A percentile compares a stretch with the other conserved stretches of the same genome.
phyloP scores from a whole-genome alignment of 2,329 filamentous ascomycete species.

The Leptographium procerum region DNA sequence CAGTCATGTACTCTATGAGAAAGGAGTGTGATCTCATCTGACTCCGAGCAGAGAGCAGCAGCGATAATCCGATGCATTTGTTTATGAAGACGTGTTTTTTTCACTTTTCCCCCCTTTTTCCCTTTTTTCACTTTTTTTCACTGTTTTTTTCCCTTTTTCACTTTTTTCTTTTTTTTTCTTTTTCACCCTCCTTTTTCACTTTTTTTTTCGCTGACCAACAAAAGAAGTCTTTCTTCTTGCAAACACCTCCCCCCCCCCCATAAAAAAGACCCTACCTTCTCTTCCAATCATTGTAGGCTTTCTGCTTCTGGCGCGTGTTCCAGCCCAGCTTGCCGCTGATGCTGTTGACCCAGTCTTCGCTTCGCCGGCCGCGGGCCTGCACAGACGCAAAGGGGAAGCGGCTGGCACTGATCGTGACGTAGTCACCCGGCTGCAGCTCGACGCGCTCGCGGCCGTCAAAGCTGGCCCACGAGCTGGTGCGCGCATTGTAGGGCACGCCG shows the following conservation, averaged over 20 bases:
- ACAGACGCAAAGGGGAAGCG: constrained; percentile 68
- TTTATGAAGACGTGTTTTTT: no score
- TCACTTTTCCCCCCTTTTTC: no score
- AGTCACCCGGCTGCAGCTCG: constrained; percentile 69
- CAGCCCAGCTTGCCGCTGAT: constrained; percentile 70
- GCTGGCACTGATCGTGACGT: constrained; percentile 73
- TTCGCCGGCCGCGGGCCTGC: constrained; percentile 54
- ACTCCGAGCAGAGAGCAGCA: no score
- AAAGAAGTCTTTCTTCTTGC: no score
- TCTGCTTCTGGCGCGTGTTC: constrained; percentile 72
- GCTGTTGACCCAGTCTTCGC: constrained; percentile 74
- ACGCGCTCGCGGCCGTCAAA: constrained; percentile 88
- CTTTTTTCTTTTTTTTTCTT: constrained; percentile 1
- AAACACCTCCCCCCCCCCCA: no score
- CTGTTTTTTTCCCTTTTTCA: background rate
- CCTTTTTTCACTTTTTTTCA: no score
- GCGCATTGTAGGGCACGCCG: constrained; percentile 87
- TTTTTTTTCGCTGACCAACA: background rate
- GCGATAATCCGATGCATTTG: no score
- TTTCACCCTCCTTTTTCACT: constrained; percentile 3
- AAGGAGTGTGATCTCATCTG: no score
- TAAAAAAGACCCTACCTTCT: background rate
- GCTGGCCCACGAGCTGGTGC: constrained; percentile 89
- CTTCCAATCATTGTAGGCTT: constrained; percentile 41
- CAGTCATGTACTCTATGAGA: background rate